Conservation (phyloP, 192 early-diverging fungal species). For the Linnemannia hyalina region DNA sequence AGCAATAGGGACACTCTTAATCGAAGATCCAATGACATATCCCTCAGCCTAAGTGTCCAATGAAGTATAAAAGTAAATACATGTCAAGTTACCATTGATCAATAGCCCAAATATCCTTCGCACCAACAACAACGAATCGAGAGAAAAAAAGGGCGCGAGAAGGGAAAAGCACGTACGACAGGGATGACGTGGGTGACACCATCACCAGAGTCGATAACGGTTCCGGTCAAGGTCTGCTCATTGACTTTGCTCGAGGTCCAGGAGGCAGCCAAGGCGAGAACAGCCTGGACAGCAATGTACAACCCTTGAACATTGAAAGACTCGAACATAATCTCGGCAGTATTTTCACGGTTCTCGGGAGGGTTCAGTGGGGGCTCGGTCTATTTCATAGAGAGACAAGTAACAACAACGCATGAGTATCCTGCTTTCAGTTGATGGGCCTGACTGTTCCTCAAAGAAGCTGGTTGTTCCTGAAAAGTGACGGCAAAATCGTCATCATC, state of each 20-base stretch:
- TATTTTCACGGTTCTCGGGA: conserved; percentile 98
- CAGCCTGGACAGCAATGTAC: conserved; percentile 99
- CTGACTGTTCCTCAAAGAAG: background rate
- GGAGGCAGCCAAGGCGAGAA: conserved; percentile 95
- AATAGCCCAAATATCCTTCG: background rate
- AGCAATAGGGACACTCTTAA: conserved; percentile 99
- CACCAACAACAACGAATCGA: background rate
- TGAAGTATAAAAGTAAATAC: background rate
- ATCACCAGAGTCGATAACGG: conserved; percentile 98
- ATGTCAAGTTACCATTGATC: background rate
- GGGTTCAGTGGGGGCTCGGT: conserved; percentile 98
- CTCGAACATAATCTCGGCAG: conserved; percentile 99
- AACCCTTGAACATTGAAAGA: conserved; percentile 98
- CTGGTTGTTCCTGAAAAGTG: background rate
- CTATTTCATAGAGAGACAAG: conserved; percentile 54
- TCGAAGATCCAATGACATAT: conserved; percentile 97
- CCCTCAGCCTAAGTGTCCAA: conserved; percentile 84
- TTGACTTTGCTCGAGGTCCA: conserved; percentile 90
- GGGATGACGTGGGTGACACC: conserved; percentile 99
- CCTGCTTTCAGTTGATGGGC: background rate
- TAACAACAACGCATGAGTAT: background rate
- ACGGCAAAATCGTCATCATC: background rate
- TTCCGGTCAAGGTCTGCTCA: conserved; percentile 94
- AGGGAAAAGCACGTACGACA: conserved; percentile 72
- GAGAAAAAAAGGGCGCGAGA: background rate